These are phyloP conservation scores for Quercus alba DNA, from an alignment of 306 rosid species.

Conservation along the genomic window DNA sequence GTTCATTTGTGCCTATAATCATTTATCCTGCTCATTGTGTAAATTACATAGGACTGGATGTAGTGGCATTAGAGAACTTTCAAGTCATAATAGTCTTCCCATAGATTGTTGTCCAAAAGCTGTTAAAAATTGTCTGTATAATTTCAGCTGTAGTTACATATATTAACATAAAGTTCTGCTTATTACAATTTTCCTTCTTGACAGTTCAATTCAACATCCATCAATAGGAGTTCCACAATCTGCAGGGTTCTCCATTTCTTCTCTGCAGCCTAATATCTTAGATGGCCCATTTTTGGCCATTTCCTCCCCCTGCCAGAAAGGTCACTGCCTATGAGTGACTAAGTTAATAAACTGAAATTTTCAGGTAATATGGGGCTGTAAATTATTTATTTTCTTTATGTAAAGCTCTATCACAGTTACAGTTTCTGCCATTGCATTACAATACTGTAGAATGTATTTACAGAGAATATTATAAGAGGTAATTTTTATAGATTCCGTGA, in stretches of 20 bases:
- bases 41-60: not conserved
- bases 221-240: slow-evolving; percentile 59
- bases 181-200: not conserved
- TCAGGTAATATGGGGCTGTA: not conserved
- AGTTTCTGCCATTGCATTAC: not conserved
- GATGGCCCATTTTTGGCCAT: slow-evolving; percentile 56
- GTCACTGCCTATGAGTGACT: slow-evolving; percentile 55
- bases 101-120: not conserved
- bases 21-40: not conserved
- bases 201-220: slow-evolving; percentile 69
- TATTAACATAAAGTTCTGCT: not conserved
- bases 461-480: not conserved
- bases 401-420: not conserved
- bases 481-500: not conserved
- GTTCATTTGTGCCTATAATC: not conserved
- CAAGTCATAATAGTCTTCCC: too few species aligned
- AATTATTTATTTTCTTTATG: not conserved
- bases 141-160: not conserved
- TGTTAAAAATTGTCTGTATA: too few species aligned
- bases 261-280: slow-evolving; percentile 74
- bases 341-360: not conserved
- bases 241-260: slow-evolving; percentile 64
- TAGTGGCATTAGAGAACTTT: not conserved
- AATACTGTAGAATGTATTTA: not conserved
- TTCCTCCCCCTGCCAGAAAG: slow-evolving; percentile 60